Evolutionary conservation across 306 rosid species (phyloP), one percentile per base, ranked within the genome.

Genomic region (Lupinus albus): DNA sequence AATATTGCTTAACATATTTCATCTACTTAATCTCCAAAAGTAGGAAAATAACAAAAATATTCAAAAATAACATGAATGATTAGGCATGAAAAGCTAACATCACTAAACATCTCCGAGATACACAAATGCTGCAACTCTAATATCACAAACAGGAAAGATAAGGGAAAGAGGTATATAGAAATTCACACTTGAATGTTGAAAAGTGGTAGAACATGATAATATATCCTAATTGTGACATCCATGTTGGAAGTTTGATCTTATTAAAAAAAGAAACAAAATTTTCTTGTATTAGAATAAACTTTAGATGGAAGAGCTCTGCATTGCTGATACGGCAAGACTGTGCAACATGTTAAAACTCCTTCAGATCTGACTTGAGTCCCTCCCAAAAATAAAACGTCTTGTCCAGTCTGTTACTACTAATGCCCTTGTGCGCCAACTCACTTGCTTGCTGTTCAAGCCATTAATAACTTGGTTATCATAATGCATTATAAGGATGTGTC

Each of bases 391-490:
- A 66, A 83, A 87, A 64, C 98, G 93, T 68, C 88, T 84, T 53
- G 54, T 60, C 98, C 98, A 92, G 82, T 92, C 98, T 28, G 96
- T 14, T 6, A 92, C 71, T 39, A 92, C 98, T 55, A 92, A 69
- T 11, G 91, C 89, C 68, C 98, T 86, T 59, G 91, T 92, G 71
- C 98, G 89, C 98, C 93, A 86, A 82, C 98, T 92, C 28, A 92
- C 96, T 92, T 92, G 98, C 81, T 92, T 92, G 86, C 98, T 92
- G 93, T 74, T 60, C 61, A 73, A 56, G 12, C 10, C 56, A 62
- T 41, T 33, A 61, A 60, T 38, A 14, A 53, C 14, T 61, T 48
- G 16, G 30, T 2, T 2, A 25, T 25, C 28, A 38, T 11, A 66
- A 76, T 38, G 76, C n/a, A 20, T 70, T 32, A 18, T 3, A 48